These are phyloP conservation scores for Sugiyamaella floridensis DNA, from an alignment of 805 yeast species.

Conservation along the genomic window DNA sequence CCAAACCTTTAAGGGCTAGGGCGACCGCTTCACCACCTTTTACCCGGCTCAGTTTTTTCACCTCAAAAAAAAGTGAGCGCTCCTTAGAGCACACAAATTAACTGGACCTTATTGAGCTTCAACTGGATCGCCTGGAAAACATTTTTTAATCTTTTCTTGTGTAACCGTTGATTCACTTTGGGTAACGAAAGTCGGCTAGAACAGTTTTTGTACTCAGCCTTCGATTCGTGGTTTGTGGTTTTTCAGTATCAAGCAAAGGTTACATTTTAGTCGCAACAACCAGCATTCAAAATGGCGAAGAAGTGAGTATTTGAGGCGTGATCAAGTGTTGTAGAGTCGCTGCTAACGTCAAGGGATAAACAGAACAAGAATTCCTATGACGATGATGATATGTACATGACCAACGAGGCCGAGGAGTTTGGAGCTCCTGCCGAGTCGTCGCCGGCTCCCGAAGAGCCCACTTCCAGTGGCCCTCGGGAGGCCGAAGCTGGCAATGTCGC, in stretches of 20 bases:
- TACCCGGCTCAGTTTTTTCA: constrained; percentile 7
- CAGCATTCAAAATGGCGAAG: constrained; percentile 39
- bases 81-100: neutral
- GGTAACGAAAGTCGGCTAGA: neutral
- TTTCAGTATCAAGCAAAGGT: neutral
- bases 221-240: neutral
- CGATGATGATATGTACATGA: constrained; percentile 30
- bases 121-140: neutral
- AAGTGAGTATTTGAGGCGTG: constrained; percentile 61
- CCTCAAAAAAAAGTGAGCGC: constrained; percentile 1
- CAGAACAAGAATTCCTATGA: constrained; percentile 26
- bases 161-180: neutral
- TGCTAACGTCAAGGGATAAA: constrained; percentile 27
- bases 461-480: constrained; percentile 17
- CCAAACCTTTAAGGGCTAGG: neutral
- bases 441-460: constrained; percentile 17
- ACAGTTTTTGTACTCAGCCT: neutral
- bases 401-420: constrained; percentile 43
- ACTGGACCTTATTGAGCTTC: neutral
- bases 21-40: neutral
- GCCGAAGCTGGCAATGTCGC: constrained; percentile 28
- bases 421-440: constrained; percentile 31
- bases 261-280: neutral
- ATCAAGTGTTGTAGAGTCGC: constrained; percentile 66
- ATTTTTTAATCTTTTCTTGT: neutral